Evolutionary conservation across 1,284 basidiomycete species (phyloP), one percentile per base, ranked within the genome.

Genomic region (Leccinum subfulvum): DNA sequence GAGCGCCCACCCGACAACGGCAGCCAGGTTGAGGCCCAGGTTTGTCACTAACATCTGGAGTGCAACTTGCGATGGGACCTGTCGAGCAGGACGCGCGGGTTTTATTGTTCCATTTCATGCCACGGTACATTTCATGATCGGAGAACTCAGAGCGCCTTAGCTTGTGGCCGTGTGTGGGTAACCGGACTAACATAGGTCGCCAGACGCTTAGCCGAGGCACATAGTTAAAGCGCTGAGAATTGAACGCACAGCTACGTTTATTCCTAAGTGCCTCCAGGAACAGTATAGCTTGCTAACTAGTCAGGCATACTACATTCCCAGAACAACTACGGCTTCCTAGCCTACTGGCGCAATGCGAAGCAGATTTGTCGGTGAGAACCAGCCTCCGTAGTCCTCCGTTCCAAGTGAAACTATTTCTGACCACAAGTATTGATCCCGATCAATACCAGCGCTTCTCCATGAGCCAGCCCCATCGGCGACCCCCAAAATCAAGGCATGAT

Each of bases 1-100:
- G 44, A 52, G 33, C 8, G 56, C 59, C 61, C 74, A 41, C 62
- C 69, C 59, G 4, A 58, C 47, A 30, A 75, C 49, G 58, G 54
- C n/a, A 35, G 54, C 64, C 14, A 67, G 10, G 33, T 60, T 68
- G 6, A 53, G 52, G 26, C 26, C 52, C n/a, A 62, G 37, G 9
- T 14, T 23, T 7, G 26, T 47, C 4, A 57, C 30, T 33, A 1
- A 37, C 71, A 73, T 44, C 41, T 18, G 3, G 37, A 39, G 37
- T 37, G 35, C 4, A 37, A 5, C 13, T 37, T 37, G 35, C 14
- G 14, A 16, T 37, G 41, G 41, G 16, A n/a, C 56, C 18, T 3
- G 58, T 52, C 28, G 14, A 30, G 30, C 23, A 56, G 14, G 28
- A 16, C 28, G 26, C 35, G 11, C 16, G 21, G 7, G 9, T 23